Base-by-base conservation (phyloP, 768 basidiomycete species). In the Termitomyces sp. region DNA sequence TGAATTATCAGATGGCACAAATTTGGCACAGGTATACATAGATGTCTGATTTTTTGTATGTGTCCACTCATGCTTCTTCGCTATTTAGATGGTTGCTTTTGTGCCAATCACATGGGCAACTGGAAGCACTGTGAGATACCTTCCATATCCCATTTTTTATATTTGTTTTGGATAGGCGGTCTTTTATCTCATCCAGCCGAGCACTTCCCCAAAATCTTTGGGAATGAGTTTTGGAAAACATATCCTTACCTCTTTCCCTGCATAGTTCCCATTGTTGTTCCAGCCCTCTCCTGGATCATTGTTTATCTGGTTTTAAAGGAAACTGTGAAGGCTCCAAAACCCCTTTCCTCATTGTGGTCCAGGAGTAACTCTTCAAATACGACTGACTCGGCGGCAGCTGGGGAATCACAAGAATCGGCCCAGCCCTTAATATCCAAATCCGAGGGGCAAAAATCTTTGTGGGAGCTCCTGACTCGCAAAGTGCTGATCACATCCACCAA, bases 1-100 rank as follows among this genome's bases (percentile, higher is more conserved):
- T 5, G 90, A 91, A 68, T 76, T 91, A 62, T 88, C 89, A 1
- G 88, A 91, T 63, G 72, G 81, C 0, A 84, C 86, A 0, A 91
- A 89, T 68, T 76, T 91, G 43, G 77, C 88, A 6, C 78, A 79
- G 66, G 89, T 76, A n/a, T n/a, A n/a, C n/a, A n/a, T n/a, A 62
- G 55, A 65, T 64, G 18, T 20, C 40, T 9, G 30, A 4, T 24
- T 45, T 43, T 30, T 20, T 43, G 22, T 22, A 45, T 36, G 5
- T 52, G 13, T 16, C 9, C 16, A 16, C 22, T 44, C 20, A 45
- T 20, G 34, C 62, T 30, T 48, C 36, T 42, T 45, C 9, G 2
- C 30, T 37, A 7, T 34, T 18, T 42, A 79, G 79, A 79, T 85
- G 7, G 88, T 86, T 71, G 83, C 85, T 0, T 87, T 80, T 60